Evolutionary conservation across 352 stramenopile species (phyloP), one percentile per base, ranked within the genome.

Genomic region (Saprolegnia diclina): DNA sequence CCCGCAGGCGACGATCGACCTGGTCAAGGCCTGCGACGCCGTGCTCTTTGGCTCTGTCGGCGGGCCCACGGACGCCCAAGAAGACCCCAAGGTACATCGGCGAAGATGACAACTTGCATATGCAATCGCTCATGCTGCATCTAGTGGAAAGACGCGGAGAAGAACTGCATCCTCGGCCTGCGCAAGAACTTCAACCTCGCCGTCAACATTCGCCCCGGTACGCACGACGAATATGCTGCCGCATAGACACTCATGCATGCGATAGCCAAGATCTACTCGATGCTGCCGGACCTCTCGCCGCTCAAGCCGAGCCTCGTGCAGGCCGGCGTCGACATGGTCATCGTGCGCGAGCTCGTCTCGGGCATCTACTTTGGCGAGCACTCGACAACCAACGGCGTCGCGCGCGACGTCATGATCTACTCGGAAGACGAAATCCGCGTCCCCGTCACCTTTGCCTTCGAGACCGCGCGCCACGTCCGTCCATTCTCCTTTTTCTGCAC

Each of bases 281-380:
- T 99, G 84, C 84, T 99, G 63, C 91, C 98, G 59, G 94, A 98
- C 73, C 86, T 98, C 19, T 99, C 94, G 14, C 97, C 97, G 4
- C 84, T 99, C 14, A 99, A 99, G 81, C 90, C 83, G 18, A 97
- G 98, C 75, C 88, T 99, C 73, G 93, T 99, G 40, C 91, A 94
- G 21, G 82, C 81, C 68, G 95, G 95, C 38, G 94, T 99, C 10
- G 96, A 99, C 84, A 97, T 99, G 79, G 98, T 99, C 78, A 97
- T 99, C 67, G 96, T 99, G 35, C 91, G 96, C 56, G 97, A 99
- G 74, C 87, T 99, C 52, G 97, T 98, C 37, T 98, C 96, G 44
- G 97, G 98, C 77, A 98, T 99, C 50, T 99, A 99, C 85, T 99
- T 99, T 80, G 97, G 97, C 64, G 82, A 94, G 63, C 80, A 94